Conservation (phyloP, 257 asterid species). For the Henckelia pumila region DNA sequence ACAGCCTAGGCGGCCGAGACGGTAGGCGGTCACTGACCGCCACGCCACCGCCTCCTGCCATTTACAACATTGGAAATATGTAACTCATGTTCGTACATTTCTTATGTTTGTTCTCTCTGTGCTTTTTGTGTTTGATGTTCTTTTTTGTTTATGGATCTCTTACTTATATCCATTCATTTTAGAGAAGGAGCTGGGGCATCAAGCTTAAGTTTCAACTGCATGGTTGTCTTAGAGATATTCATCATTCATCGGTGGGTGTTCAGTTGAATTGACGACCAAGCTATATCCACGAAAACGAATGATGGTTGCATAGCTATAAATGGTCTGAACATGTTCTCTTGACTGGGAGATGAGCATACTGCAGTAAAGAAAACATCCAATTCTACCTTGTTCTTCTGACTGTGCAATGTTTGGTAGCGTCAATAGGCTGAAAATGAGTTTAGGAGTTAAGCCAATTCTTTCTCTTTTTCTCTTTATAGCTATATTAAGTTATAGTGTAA, state of each 20-base stretch:
- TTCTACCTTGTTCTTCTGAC: slow-evolving; percentile 13
- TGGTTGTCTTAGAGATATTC: neutral
- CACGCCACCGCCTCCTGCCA: no score
- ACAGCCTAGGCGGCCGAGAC: no score
- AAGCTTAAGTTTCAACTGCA: neutral
- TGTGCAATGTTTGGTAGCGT: slow-evolving; percentile 19
- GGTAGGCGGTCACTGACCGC: no score
- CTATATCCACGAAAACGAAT: slow-evolving; percentile 7
- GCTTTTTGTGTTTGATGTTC: slow-evolving; percentile 16
- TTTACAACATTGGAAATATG: no score
- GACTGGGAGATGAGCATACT: slow-evolving; percentile 19
- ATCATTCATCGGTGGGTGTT: slow-evolving; percentile 15
- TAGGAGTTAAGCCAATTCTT: slow-evolving; percentile 36
- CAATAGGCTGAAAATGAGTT: slow-evolving; percentile 34
- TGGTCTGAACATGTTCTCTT: slow-evolving; percentile 20
- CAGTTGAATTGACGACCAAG: slow-evolving; percentile 18
- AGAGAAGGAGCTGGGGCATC: slow-evolving; percentile 21
- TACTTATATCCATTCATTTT: slow-evolving; percentile 14
- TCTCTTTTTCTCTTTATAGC: slow-evolving; percentile 42
- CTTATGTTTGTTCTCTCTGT: neutral
- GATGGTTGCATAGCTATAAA: slow-evolving; percentile 19
- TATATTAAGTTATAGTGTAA: slow-evolving; percentile 30
- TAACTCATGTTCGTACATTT: neutral
- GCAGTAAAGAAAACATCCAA: slow-evolving; percentile 19
- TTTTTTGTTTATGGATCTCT: slow-evolving; percentile 2